Conservation (phyloP, 805 yeast species). For the Schwanniomyces yamadae region DNA sequence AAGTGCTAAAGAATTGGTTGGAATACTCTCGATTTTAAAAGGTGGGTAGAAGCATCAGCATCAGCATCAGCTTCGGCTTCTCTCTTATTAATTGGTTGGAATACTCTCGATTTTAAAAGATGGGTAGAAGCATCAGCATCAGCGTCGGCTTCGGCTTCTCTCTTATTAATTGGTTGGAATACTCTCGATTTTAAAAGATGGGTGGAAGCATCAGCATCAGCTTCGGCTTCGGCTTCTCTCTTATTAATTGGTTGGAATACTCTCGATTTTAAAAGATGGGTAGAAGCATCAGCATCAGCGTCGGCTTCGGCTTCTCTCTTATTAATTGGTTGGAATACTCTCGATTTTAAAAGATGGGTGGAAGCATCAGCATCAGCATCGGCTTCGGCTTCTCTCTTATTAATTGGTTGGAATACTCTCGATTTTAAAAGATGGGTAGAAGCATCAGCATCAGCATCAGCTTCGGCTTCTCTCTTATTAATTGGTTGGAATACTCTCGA, state of each 20-base stretch:
- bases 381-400: conserved; percentile 18
- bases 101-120: conserved; percentile 11
- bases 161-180: conserved; percentile 15
- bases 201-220: conserved; percentile 19
- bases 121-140: conserved; percentile 17
- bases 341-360: conserved; percentile 12
- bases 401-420: conserved; percentile 16
- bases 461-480: conserved; percentile 13
- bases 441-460: conserved; percentile 21
- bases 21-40: conserved; percentile 12
- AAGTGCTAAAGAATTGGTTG: conserved; percentile 14
- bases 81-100: conserved; percentile 16
- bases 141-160: conserved; percentile 21
- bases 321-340: conserved; percentile 15
- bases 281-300: conserved; percentile 19
- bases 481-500: conserved; percentile 16
- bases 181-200: conserved; percentile 11
- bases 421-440: conserved; percentile 12
- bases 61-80: conserved; percentile 21
- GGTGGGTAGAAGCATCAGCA: conserved; percentile 16
- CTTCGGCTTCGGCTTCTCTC: conserved; percentile 19
- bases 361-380: conserved; percentile 19
- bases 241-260: conserved; percentile 16
- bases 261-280: conserved; percentile 11
- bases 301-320: conserved; percentile 19